Evolutionary conservation across 2,329 filamentous ascomycete species (phyloP), one percentile per base, ranked within the genome.

Genomic region (Alternaria conjuncta): DNA sequence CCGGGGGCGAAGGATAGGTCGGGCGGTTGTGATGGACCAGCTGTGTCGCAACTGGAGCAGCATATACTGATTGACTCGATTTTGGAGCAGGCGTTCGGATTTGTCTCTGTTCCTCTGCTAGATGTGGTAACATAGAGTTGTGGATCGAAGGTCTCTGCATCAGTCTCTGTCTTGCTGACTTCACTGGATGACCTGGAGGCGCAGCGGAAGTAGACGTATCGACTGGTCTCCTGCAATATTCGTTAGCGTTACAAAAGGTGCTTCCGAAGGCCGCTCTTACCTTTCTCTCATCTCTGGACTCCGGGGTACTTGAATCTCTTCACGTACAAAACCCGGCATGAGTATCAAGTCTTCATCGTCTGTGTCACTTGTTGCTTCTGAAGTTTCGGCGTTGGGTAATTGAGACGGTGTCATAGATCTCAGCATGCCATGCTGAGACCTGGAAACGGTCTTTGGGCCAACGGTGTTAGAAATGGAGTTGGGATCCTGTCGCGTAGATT

Each of bases 111-210:
- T 55, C 49, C 11, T 41, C 55, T 12, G 26, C 11, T 9, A 15
- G 21, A n/a, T 47, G 55, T 20, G 63, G 28, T 11, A 70, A 46
- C 36, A 64, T 69, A 3, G 69, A 62, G 43, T 72, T 55, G 20
- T 66, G 61, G 10, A 73, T 73, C 6, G 69, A 73, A 6, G 66
- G 57, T 10, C 71, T 61, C 47, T 68, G 69, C 59, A 73, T 65
- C 28, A 74, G 55, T 26, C 64, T 68, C 15, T 55, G 58, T 28
- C 69, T 63, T 7, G 70, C 71, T 26, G 71, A 71, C 32, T 60
- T 57, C 12, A 60, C 47, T 12, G 58, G 50, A 15, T 15, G 50
- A 10, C 53, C 62, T 53, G 63, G 59, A 3, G 25, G 46, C 9
- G 64, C 47, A n/a, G 64, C 63, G 6, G 60, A 44, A 18, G 28